phyloP scores from a whole-genome alignment of 257 asterid species.

The Solanum bulbocastanum region DNA sequence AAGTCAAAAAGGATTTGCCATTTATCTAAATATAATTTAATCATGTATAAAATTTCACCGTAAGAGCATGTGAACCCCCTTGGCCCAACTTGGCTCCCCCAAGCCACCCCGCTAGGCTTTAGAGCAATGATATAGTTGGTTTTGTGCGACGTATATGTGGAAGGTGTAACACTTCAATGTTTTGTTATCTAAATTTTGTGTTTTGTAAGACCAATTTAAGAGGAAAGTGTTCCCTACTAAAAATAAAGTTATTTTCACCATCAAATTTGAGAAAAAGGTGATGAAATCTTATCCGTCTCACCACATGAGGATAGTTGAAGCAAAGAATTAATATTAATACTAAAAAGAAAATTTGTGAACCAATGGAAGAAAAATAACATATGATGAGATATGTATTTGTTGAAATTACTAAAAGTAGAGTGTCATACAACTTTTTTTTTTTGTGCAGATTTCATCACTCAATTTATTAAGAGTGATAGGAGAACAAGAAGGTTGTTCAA shows the following conservation, averaged over 20 bases:
- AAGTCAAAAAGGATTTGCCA: too few relatives aligned
- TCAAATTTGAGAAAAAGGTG: too few relatives aligned
- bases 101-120: too few relatives aligned
- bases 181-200: too few relatives aligned
- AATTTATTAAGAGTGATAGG: conserved; percentile 60
- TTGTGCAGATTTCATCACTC: conserved; percentile 61
- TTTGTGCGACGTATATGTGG: too few relatives aligned
- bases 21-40: too few relatives aligned
- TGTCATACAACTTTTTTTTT: background rate
- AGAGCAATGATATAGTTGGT: too few relatives aligned
- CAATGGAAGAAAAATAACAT: background rate
- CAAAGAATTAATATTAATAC: background rate
- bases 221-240: background rate
- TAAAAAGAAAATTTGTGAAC: background rate
- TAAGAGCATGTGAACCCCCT: too few relatives aligned
- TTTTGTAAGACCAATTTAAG: background rate
- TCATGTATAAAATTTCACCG: too few relatives aligned
- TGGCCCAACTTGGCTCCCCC: too few relatives aligned
- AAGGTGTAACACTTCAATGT: background rate
- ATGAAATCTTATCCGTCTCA: background rate
- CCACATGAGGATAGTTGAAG: background rate
- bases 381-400: background rate
- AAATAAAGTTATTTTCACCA: background rate
- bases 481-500: conserved; percentile 73
- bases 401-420: background rate